Percentiles rank a stretch among this genome's conserved stretches.
phyloP scores from a whole-genome alignment of 768 basidiomycete species.

The Serendipita sp. region DNA sequence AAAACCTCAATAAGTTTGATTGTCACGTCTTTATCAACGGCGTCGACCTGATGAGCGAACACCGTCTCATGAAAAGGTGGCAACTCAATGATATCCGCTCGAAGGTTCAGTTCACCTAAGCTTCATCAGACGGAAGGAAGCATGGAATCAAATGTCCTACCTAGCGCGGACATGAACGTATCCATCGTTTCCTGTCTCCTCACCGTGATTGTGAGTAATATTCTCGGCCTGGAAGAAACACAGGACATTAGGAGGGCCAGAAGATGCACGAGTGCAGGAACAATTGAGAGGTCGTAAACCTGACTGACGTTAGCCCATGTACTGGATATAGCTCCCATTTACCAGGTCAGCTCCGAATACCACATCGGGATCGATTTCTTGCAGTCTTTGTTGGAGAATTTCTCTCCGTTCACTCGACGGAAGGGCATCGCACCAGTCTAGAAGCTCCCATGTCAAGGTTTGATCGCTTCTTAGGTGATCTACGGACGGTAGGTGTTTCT shows the following conservation, averaged over 20 bases:
- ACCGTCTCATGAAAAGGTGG: background rate
- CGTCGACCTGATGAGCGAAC: background rate
- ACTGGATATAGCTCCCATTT: background rate
- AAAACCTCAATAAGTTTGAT: background rate
- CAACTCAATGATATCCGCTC: background rate
- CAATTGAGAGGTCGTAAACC: background rate
- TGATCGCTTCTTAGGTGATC: background rate
- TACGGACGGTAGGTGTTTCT: too few relatives aligned
- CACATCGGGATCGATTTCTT: background rate
- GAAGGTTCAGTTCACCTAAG: background rate
- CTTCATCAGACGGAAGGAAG: background rate
- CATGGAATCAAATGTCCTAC: background rate
- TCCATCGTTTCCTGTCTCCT: background rate
- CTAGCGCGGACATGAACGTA: background rate
- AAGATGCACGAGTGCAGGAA: background rate
- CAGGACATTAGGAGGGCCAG: background rate
- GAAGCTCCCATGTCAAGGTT: background rate
- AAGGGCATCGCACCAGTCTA: slow-evolving; percentile 2
- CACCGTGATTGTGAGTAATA: background rate
- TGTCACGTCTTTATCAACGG: background rate
- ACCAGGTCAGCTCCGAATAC: background rate
- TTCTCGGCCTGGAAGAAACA: background rate
- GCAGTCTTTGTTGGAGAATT: background rate
- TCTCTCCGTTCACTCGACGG: background rate
- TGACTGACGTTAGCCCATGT: background rate